Percentiles rank a stretch among this genome's conserved stretches.
phyloP scores from a whole-genome alignment of 768 basidiomycete species.

The Rhodotorula kratochvilovae region DNA sequence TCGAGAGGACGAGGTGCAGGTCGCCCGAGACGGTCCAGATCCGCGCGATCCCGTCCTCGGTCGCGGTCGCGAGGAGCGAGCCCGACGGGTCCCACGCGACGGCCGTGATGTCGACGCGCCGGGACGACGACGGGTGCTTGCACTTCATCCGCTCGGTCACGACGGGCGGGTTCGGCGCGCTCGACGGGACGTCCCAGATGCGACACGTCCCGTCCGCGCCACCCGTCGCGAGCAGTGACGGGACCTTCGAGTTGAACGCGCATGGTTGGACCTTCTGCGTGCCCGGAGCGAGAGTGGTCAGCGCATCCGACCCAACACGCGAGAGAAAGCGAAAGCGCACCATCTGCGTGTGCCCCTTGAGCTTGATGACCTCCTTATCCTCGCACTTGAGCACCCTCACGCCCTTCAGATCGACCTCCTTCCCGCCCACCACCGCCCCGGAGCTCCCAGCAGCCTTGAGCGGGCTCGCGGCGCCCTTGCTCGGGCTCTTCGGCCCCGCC shows the following conservation, averaged over 20 bases:
- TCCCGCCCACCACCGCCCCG: neutral
- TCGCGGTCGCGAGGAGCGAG: slow-evolving; percentile 42
- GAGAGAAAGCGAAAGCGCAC: neutral
- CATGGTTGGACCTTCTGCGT: slow-evolving; percentile 36
- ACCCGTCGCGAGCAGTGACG: slow-evolving; percentile 41
- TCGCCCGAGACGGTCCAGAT: slow-evolving; percentile 45
- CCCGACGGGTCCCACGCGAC: slow-evolving; percentile 41
- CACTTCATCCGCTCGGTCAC: slow-evolving; percentile 36
- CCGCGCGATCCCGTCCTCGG: slow-evolving; percentile 45
- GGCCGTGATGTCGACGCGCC: slow-evolving; percentile 35
- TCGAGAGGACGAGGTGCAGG: slow-evolving; percentile 41
- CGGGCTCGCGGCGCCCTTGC: neutral
- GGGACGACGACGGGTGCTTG: slow-evolving; percentile 38
- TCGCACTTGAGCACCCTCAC: slow-evolving; percentile 1
- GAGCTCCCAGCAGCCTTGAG: neutral
- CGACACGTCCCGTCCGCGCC: slow-evolving; percentile 39
- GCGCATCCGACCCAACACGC: too few species aligned
- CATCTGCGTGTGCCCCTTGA: slow-evolving; percentile 37
- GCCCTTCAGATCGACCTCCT: neutral
- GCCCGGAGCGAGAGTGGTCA: neutral
- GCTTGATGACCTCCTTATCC: slow-evolving; percentile 19
- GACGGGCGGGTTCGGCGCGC: neutral
- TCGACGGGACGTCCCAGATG: slow-evolving; percentile 43
- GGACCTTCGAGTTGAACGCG: slow-evolving; percentile 42
- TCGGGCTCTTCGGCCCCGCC: slow-evolving; percentile 1